Base-by-base conservation (phyloP, 1,284 basidiomycete genomes). In the Boletus mariae region DNA sequence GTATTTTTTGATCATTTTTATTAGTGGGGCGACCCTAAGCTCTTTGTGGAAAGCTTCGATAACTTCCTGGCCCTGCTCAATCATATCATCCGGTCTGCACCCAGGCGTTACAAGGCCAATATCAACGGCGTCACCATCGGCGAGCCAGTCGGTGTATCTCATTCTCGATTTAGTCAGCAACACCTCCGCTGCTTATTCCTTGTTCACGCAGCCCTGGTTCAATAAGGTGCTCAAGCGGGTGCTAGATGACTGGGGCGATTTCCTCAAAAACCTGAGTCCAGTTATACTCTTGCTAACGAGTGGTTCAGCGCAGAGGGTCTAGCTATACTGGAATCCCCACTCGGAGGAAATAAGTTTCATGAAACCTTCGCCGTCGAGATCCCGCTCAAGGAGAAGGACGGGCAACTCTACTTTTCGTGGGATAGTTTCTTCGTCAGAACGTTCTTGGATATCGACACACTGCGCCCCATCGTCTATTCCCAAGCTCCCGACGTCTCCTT, bases 401-500 rank as follows among this genome's bases (percentile, higher is more conserved):
- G 13, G 13, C 32, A 40, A 11, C 51, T 51, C 2, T 60, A 49
- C 42, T 5, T 12, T 26, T 45, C 42, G 13, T 51, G 43, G 49
- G 44, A 51, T 25, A 20, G 28, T 4, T 51, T 51, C 25, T 51
- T 51, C 10, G 31, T 13, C 10, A 40, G 49, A 25, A 9, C 2
- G 25, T 37, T 47, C 31, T 6, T 28, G 4, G 11, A 1, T 1
- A 26, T 42, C 11, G 12, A 42, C 68, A 65, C 2, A 20, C 20
- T 41, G 29, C 75, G 79, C 38, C 76, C 78, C 3, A 42, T 79
- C 10, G 0, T 8, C 9, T 17, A 17, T 20, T 20, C 20, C 20
- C 20, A 15, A 4, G 13, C 11, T 20, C 7, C 34, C 9, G 11
- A 12, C 25, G 2, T 37, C 7, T 37, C 9, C n/a, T 47, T 10